A percentile compares a stretch with the other conserved stretches of the same genome.
Evolutionary conservation across 2,329 filamentous ascomycete genomes (phyloP).

Genomic region (Diplodia seriata): DNA sequence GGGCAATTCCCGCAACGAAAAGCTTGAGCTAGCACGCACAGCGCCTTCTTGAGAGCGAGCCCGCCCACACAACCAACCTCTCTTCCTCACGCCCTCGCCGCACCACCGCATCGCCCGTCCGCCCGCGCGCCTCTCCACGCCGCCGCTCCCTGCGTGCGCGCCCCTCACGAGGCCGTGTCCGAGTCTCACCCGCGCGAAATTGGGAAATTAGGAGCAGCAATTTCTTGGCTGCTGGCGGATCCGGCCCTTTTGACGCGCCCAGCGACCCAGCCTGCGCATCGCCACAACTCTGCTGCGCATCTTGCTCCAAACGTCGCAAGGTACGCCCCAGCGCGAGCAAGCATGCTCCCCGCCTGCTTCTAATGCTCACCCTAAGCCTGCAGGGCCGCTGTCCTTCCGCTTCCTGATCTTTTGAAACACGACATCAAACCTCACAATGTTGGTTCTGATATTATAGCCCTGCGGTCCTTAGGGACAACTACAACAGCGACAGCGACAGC

Average conservation of each 20-base stretch:
- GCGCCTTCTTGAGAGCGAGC: conserved; percentile 22
- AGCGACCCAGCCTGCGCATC: conserved; percentile 38
- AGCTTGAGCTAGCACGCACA: conserved; percentile 30
- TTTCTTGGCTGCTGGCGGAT: conserved; percentile 25
- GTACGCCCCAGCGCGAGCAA: conserved; percentile 35
- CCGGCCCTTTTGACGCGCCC: conserved; percentile 29
- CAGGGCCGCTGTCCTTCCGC: conserved; percentile 36
- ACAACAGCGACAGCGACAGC: conserved; percentile 26
- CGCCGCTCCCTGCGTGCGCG: conserved; percentile 25
- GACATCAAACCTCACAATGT: conserved; percentile 43
- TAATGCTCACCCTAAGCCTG: conserved; percentile 12
- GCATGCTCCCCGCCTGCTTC: conserved; percentile 27
- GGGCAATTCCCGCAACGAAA: conserved; percentile 32
- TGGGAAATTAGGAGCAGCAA: conserved; percentile 17
- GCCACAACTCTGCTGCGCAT: conserved; percentile 45
- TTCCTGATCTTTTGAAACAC: conserved; percentile 40
- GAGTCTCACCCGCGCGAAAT: conserved; percentile 2
- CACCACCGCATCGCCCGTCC: conserved; percentile 19
- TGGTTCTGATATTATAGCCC: conserved; percentile 48
- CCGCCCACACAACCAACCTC: conserved; percentile 13
- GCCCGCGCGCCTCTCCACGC: conserved; percentile 27
- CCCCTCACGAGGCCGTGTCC: conserved; percentile 13
- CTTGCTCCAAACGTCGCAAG: conserved; percentile 43
- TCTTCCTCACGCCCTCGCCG: background rate
- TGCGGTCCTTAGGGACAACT: conserved; percentile 46